Evolutionary conservation across 768 basidiomycete genomes (phyloP).

Genomic region (Rhodotorula babjevae): DNA sequence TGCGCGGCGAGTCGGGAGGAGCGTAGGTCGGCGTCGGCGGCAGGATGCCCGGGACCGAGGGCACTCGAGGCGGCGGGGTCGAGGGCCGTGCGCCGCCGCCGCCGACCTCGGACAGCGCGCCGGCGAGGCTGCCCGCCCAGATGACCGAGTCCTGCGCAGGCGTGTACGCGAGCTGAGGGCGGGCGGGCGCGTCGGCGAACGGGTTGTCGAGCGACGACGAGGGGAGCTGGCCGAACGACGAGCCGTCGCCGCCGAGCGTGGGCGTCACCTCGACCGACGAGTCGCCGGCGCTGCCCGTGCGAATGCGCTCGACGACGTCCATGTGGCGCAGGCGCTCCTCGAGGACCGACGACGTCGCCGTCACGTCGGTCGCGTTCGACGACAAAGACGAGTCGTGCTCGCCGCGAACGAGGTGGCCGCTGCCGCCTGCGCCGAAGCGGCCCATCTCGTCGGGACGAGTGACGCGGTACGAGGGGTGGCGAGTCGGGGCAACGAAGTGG

Average conservation of each 20-base stretch:
- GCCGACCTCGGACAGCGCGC: neutral
- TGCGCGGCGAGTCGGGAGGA: constrained; percentile 8
- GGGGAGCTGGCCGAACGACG: neutral
- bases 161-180: neutral
- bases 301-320: constrained; percentile 36
- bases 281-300: constrained; percentile 11
- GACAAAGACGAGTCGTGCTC: constrained; percentile 21
- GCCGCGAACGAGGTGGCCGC: neutral
- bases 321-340: constrained; percentile 33
- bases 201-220: neutral
- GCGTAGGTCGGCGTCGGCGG: constrained; percentile 17
- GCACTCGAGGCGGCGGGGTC: neutral
- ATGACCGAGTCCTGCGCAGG: constrained; percentile 3
- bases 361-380: constrained; percentile 20
- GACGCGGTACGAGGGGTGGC: neutral
- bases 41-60: neutral
- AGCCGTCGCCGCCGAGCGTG: neutral
- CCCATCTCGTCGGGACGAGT: constrained; percentile 16
- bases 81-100: neutral
- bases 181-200: constrained; percentile 9
- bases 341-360: constrained; percentile 28
- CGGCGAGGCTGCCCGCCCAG: constrained; percentile 8
- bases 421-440: neutral
- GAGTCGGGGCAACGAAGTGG: neutral
- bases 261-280: constrained; percentile 13